Conservation (phyloP, 768 basidiomycete species). For the Phlebiopsis flavidoalba region DNA sequence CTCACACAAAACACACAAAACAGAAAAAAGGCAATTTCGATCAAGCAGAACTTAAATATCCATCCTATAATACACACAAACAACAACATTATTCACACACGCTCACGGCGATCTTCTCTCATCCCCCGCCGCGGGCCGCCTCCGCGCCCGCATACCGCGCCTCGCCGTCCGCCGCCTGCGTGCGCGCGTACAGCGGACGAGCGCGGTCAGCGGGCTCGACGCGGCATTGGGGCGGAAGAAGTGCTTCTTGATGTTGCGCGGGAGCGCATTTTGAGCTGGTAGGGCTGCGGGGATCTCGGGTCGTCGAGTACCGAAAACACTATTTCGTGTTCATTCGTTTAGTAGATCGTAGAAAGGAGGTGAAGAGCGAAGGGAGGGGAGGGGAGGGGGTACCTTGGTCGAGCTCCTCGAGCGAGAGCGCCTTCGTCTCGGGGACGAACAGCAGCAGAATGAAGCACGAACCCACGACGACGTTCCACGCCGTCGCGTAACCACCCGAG, state of each 20-base stretch:
- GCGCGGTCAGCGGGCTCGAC: constrained; percentile 29
- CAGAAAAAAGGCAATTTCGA: too few species aligned
- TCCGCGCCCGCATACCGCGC: constrained; percentile 9
- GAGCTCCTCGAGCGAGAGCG: not conserved
- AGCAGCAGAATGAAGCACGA: not conserved
- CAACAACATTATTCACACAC: too few species aligned
- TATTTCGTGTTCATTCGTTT: too few species aligned
- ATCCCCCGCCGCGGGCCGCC: not conserved
- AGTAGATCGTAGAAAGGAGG: too few species aligned
- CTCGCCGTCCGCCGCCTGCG: constrained; percentile 30
- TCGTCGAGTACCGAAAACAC: constrained; percentile 45
- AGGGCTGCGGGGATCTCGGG: constrained; percentile 48
- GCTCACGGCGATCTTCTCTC: not conserved
- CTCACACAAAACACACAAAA: too few species aligned
- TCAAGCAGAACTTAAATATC: too few species aligned
- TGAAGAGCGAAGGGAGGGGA: too few species aligned
- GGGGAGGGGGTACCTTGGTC: not conserved
- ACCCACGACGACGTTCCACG: not conserved
- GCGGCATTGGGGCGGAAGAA: constrained; percentile 41
- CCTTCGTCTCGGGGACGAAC: not conserved
- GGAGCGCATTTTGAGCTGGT: constrained; percentile 51
- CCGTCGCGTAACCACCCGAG: not conserved
- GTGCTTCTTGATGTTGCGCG: constrained; percentile 47
- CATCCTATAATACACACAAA: too few species aligned
- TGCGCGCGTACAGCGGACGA: constrained; percentile 44